A percentile compares a stretch with the other conserved stretches of the same genome.
These are phyloP conservation scores for Magnusiomyces ingens DNA, from an alignment of 1,139 yeast genomes.

Conservation along the genomic window DNA sequence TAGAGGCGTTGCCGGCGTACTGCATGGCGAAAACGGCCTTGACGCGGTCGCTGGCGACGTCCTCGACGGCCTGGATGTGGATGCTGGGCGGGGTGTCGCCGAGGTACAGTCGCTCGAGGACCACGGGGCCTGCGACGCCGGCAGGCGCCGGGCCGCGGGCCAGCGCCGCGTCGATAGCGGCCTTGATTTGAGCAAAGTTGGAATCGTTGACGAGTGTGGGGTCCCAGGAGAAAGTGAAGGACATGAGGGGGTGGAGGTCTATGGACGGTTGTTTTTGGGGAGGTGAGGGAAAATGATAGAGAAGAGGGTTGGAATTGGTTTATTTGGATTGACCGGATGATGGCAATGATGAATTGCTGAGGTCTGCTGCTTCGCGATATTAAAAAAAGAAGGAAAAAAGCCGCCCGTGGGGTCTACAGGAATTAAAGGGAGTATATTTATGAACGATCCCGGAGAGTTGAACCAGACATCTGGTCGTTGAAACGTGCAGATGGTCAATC, in stretches of 20 bases:
- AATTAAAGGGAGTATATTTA: too few relatives aligned
- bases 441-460: too few relatives aligned
- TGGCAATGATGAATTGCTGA: too few relatives aligned
- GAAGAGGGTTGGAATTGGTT: too few relatives aligned
- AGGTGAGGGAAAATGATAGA: too few relatives aligned
- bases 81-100: conserved; percentile 65
- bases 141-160: conserved; percentile 67
- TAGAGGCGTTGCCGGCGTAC: conserved; percentile 63
- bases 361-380: too few relatives aligned
- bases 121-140: conserved; percentile 63
- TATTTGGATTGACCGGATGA: too few relatives aligned
- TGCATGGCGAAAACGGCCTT: conserved; percentile 68
- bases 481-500: too few relatives aligned
- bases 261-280: too few relatives aligned
- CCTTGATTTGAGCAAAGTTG: conserved; percentile 57
- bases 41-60: conserved; percentile 59
- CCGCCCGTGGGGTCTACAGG: too few relatives aligned
- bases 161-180: conserved; percentile 62
- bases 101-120: conserved; percentile 62
- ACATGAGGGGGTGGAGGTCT: conserved; percentile 39
- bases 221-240: conserved; percentile 73
- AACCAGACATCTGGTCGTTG: too few relatives aligned
- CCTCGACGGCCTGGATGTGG: conserved; percentile 71
- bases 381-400: too few relatives aligned
- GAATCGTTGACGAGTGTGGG: conserved; percentile 50